These are phyloP conservation scores for Colletotrichum higginsianum DNA, from an alignment of 2,329 filamentous ascomycete genomes.

Conservation along the genomic window DNA sequence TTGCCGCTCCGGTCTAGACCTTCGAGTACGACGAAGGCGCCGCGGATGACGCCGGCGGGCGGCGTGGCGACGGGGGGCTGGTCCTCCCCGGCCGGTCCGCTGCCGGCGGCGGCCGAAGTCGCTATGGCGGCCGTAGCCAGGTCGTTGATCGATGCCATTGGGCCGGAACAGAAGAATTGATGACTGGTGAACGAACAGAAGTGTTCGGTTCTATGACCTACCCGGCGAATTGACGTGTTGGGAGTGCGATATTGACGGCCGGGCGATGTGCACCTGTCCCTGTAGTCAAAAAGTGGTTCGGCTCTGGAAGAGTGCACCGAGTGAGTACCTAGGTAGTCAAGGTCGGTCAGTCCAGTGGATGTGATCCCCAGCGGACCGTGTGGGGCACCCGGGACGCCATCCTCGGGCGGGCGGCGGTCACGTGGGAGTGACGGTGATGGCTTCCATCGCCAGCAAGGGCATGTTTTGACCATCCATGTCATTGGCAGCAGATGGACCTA, in stretches of 20 bases:
- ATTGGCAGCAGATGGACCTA: background rate
- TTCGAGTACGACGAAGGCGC: slow-evolving; percentile 87
- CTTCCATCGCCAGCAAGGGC: slow-evolving; percentile 1
- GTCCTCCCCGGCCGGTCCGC: slow-evolving; percentile 17
- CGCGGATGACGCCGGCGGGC: slow-evolving; percentile 60
- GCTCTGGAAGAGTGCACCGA: background rate
- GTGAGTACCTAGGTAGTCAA: background rate
- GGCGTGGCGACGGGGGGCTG: slow-evolving; percentile 11
- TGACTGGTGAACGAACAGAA: background rate
- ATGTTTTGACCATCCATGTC: background rate
- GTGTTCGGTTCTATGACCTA: background rate
- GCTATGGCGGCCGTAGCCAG: slow-evolving; percentile 64
- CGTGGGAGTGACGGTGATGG: slow-evolving; percentile 13
- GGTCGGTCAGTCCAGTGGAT: background rate
- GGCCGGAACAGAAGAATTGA: background rate
- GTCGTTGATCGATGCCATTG: slow-evolving; percentile 66
- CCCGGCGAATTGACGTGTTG: background rate
- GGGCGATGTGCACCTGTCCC: background rate
- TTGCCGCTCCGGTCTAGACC: slow-evolving; percentile 93
- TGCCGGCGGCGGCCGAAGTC: slow-evolving; percentile 50
- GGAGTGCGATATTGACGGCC: background rate
- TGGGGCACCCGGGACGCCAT: slow-evolving; percentile 21
- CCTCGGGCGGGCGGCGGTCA: slow-evolving; percentile 24
- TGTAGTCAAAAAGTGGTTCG: background rate
- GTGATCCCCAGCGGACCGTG: slow-evolving; percentile 15